phyloP scores from a whole-genome alignment of 768 basidiomycete species.

The Phylloporus scabripes region DNA sequence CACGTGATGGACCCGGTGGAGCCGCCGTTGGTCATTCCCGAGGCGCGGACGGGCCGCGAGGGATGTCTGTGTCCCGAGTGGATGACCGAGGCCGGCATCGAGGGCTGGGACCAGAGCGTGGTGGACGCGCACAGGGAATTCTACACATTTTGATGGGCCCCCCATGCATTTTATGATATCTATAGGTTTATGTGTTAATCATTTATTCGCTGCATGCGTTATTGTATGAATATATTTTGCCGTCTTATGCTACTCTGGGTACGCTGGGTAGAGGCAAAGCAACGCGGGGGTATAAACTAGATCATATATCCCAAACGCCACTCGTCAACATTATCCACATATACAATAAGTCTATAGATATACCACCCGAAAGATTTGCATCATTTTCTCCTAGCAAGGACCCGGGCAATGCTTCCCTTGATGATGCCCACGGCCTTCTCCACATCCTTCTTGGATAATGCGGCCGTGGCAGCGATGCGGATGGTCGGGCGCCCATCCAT shows the following conservation, averaged over 20 bases:
- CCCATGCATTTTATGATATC: not conserved
- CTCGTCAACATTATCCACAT: slow-evolving; percentile 10
- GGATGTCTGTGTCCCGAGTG: slow-evolving; percentile 20
- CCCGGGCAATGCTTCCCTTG: slow-evolving; percentile 69
- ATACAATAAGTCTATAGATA: slow-evolving; percentile 27
- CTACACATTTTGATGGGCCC: not conserved
- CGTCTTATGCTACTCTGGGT: too few relatives aligned
- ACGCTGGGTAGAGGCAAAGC: too few relatives aligned
- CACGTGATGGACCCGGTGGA: not conserved
- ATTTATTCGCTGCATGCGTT: not conserved
- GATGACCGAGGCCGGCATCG: slow-evolving; percentile 14
- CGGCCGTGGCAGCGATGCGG: slow-evolving; percentile 73
- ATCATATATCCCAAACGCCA: not conserved
- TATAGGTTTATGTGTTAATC: not conserved
- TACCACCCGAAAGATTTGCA: not conserved
- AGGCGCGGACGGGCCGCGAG: not conserved
- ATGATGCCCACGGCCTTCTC: slow-evolving; percentile 81
- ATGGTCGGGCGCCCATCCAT: slow-evolving; percentile 80
- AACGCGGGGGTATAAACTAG: not conserved
- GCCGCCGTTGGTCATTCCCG: not conserved
- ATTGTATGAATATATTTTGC: not conserved
- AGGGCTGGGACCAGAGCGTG: slow-evolving; percentile 12
- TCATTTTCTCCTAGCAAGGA: slow-evolving; percentile 56
- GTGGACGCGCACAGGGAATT: not conserved
- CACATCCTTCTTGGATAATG: slow-evolving; percentile 81